Evolutionary conservation across 257 asterid species (phyloP), one percentile per base, ranked within the genome.

Genomic region (Rauvolfia tetraphylla): DNA sequence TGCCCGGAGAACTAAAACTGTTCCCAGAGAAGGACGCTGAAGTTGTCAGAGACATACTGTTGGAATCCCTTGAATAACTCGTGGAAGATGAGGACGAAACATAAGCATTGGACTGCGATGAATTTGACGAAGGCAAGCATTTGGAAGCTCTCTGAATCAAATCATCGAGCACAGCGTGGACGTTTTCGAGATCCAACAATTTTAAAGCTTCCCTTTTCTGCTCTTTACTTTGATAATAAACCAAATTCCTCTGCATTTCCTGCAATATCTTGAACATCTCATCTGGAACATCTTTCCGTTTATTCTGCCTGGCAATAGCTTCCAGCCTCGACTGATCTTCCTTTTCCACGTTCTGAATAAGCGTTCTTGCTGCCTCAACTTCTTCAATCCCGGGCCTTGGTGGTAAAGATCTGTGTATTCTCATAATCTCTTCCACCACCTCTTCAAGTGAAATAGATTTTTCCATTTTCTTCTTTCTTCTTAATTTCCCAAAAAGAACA

Each of bases 121-220:
- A 79, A 66, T 13, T 49, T 31, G 79, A 51, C 0, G 89, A 87
- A 6, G 94, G 81, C 79, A 94, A 69, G 76, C 97, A 92, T 72
- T 82, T 89, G 1, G 92, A 74, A 48, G 97, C 97, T 85, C 97
- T 87, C 85, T 89, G 97, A 84, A 94, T 81, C 92, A 92, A 88
- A 79, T 90, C 97, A 46, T 90, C 98, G 33, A 92, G 87, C 84
- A 89, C 82, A 33, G 25, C 29, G 79, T 94, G 92, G 13, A 85
- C 85, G 5, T 75, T 75, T 42, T 94, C 97, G 46, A 92, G 97
- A 88, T 92, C 97, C 88, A 94, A 78, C 76, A 90, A 27, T 53
- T 85, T 90, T 68, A 85, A 3, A n/a, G 97, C 96, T 66, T 94
- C 98, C 75, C 80, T 74, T 80, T 81, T 89, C 69, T 85, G 95